Conservation (phyloP, 1,284 basidiomycete species). For the Microbotryomycetes sp. region DNA sequence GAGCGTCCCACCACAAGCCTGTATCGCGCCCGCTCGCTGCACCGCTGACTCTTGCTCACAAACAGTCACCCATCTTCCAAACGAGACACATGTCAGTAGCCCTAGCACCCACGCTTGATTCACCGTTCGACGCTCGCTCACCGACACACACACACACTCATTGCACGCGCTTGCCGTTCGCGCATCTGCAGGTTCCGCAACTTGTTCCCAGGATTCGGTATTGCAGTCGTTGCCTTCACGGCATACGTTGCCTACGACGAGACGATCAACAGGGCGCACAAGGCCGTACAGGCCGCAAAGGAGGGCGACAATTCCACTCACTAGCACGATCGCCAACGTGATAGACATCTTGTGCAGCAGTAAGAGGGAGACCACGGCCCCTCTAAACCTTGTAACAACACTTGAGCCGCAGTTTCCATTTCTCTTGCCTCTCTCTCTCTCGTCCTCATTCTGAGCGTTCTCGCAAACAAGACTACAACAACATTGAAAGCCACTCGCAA, state of each 20-base stretch:
- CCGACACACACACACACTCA: not conserved
- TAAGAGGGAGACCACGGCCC: too few relatives aligned
- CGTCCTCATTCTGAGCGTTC: too few relatives aligned
- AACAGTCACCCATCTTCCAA: conserved; percentile 65
- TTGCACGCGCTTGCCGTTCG: not conserved
- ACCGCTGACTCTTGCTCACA: not conserved
- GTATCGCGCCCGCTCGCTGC: not conserved
- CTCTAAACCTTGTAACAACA: too few relatives aligned
- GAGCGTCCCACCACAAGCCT: too few relatives aligned
- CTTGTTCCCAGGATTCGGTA: conserved; percentile 87
- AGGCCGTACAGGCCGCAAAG: not conserved
- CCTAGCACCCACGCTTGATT: not conserved
- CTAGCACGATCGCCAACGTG: too few relatives aligned
- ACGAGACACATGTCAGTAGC: conserved; percentile 52
- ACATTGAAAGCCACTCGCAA: too few relatives aligned
- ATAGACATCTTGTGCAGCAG: too few relatives aligned
- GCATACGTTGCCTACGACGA: conserved; percentile 80
- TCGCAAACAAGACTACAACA: too few relatives aligned
- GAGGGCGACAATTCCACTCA: too few relatives aligned
- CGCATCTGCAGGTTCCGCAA: conserved; percentile 57
- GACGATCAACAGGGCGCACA: conserved; percentile 14
- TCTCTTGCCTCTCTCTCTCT: too few relatives aligned
- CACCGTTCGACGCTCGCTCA: not conserved
- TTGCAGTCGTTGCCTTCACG: conserved; percentile 80
- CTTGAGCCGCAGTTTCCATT: too few relatives aligned